Evolutionary conservation across 768 basidiomycete species (phyloP).

Genomic region (Leucogyrophana mollusca): DNA sequence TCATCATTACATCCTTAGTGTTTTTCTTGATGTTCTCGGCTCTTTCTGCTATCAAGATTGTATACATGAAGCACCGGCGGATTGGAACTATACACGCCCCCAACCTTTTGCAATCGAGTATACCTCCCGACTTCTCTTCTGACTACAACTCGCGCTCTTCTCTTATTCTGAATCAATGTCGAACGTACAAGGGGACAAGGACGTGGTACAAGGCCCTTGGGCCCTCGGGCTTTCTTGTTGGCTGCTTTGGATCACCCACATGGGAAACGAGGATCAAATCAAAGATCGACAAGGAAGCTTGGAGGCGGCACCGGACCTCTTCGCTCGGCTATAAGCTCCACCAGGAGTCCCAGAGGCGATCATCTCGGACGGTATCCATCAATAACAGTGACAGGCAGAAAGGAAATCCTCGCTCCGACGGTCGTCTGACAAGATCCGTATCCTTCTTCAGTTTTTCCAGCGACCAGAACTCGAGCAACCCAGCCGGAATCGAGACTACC

Average conservation of each 20-base stretch:
- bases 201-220: background rate
- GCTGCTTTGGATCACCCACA: conserved; percentile 29
- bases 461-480: conserved; percentile 4
- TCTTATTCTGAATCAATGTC: background rate
- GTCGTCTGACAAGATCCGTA: conserved; percentile 6
- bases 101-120: background rate
- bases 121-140: conserved; percentile 2
- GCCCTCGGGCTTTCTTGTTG: conserved; percentile 17
- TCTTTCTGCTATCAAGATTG: conserved; percentile 20
- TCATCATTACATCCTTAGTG: conserved; percentile 12
- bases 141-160: conserved; percentile 1
- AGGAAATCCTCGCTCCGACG: background rate
- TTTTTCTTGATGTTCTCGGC: conserved; percentile 14
- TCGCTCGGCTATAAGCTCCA: conserved; percentile 9
- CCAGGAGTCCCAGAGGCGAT: conserved; percentile 6
- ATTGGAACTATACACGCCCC: conserved; percentile 22
- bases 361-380: conserved; percentile 3
- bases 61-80: conserved; percentile 29
- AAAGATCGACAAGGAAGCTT: conserved; percentile 7
- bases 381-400: background rate
- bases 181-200: background rate
- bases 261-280: conserved; percentile 26
- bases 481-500: background rate
- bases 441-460: conserved; percentile 7
- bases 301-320: conserved; percentile 6